A percentile compares a stretch with the other conserved stretches of the same genome.
Conservation (phyloP, 2,329 filamentous ascomycete genomes). For the Scedosporium minutisporum region DNA sequence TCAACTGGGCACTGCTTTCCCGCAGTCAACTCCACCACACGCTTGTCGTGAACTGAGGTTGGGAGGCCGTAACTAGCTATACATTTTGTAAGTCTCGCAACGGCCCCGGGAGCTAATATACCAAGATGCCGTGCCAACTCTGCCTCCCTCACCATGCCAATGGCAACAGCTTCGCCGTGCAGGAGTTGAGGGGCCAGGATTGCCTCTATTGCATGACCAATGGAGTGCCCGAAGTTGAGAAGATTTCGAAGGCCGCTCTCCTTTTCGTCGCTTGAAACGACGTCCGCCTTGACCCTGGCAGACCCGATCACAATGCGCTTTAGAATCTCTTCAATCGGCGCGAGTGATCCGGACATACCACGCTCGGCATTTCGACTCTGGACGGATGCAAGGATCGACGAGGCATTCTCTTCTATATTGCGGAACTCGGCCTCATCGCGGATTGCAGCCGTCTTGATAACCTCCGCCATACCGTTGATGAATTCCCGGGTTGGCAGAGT, state of each 20-base stretch:
- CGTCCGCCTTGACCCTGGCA: constrained; percentile 85
- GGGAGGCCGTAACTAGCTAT: constrained; percentile 90
- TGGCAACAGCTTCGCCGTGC: constrained; percentile 90
- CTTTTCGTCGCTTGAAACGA: constrained; percentile 88
- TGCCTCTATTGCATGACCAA: constrained; percentile 92
- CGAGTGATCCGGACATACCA: constrained; percentile 31
- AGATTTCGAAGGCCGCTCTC: constrained; percentile 91
- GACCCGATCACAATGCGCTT: constrained; percentile 81
- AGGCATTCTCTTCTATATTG: constrained; percentile 71
- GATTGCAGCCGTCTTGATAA: constrained; percentile 94
- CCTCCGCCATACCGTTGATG: constrained; percentile 98
- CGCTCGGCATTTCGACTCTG: constrained; percentile 32
- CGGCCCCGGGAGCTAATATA: constrained; percentile 73
- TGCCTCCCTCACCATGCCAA: constrained; percentile 97
- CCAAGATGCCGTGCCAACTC: constrained; percentile 86
- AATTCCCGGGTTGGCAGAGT: constrained; percentile 86
- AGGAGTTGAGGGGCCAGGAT: constrained; percentile 91
- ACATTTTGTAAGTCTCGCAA: constrained; percentile 84
- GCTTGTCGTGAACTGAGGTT: constrained; percentile 73
- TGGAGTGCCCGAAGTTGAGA: constrained; percentile 95
- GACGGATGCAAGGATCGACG: constrained; percentile 64
- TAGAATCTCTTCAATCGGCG: constrained; percentile 59
- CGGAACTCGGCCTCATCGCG: constrained; percentile 86
- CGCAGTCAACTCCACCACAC: constrained; percentile 70
- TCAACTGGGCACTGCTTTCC: constrained; percentile 84